phyloP scores from a whole-genome alignment of 331 rosid species.

The Ulmus americana region DNA sequence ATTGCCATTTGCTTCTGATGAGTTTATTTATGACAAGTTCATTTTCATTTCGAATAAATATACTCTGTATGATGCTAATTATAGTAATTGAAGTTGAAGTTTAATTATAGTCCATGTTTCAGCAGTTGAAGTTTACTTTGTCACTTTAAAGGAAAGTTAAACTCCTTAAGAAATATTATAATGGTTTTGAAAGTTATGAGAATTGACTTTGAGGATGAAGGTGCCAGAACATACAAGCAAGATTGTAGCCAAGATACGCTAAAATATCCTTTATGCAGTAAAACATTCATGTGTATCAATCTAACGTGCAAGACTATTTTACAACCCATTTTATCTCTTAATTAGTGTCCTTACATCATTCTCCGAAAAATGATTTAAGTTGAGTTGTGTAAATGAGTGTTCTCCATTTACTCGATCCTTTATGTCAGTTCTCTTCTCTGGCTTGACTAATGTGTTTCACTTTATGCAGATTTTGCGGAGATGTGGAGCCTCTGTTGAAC shows the following conservation, averaged over 20 bases:
- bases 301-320: not conserved
- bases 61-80: not conserved
- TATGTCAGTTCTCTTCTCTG: not conserved
- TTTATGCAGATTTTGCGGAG: slow-evolving; percentile 68
- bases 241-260: too few species aligned
- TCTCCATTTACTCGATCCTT: not conserved
- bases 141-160: not conserved
- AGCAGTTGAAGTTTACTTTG: not conserved
- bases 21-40: not conserved
- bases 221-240: not conserved
- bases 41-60: not conserved
- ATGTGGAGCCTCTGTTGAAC: slow-evolving; percentile 70
- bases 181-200: not conserved
- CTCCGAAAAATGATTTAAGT: not conserved
- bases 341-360: not conserved
- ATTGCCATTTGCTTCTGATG: not conserved
- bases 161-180: not conserved
- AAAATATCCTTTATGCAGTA: not conserved
- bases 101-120: not conserved
- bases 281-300: not conserved
- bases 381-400: not conserved
- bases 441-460: not conserved
- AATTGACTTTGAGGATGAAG: not conserved
- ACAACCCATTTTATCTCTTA: not conserved
- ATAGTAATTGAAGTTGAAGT: not conserved